Evolutionary conservation across 176 grass and related monocot genomes (phyloP), one percentile per base, ranked within the genome.

Genomic region (Typha latifolia): DNA sequence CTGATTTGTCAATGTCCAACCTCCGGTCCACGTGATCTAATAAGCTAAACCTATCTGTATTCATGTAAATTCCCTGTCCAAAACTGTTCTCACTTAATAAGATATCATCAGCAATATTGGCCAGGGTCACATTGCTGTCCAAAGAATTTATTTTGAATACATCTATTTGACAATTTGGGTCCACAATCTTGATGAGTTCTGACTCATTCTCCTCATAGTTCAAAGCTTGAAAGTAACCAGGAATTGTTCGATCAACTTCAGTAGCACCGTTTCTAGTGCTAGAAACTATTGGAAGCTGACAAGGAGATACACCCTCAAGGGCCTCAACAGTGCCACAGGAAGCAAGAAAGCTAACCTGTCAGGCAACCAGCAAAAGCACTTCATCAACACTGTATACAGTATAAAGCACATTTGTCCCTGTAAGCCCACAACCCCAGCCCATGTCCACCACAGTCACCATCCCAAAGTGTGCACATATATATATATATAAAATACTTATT

Each of bases 31-130:
- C 37, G 61, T 84, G 71, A 74, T 82, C 75, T 61, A 67, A 69
- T 50, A 82, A 76, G 72, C 47, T 62, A 67, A 67, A 7, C 63
- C 19, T 70, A 72, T 82, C 81, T 72, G 81, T 77, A 68, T 87
- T 68, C 64, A 84, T 64, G 63, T 72, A 86, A 49, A 82, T 91
- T 84, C 84, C 87, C 53, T 71, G 66, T 67, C 78, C 81, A 32
- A 84, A 71, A 87, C 75, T 87, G 62, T 77, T 87, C 64, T 79
- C 78, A 63, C 80, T 79, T 56, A 67, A 50, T 70, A 85, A 75
- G 16, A 71, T 62, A 64, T 82, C 75, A 64, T 63, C 72, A 69
- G 68, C 69, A 69, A 73, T 69, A 24, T 62, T 66, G 70, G 21
- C 61, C 51, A 64, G 27, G 43, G 61, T 48, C 61, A 27, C 59